Conservation (phyloP, 139 green algal genomes). For the Picochlorum sp. region DNA sequence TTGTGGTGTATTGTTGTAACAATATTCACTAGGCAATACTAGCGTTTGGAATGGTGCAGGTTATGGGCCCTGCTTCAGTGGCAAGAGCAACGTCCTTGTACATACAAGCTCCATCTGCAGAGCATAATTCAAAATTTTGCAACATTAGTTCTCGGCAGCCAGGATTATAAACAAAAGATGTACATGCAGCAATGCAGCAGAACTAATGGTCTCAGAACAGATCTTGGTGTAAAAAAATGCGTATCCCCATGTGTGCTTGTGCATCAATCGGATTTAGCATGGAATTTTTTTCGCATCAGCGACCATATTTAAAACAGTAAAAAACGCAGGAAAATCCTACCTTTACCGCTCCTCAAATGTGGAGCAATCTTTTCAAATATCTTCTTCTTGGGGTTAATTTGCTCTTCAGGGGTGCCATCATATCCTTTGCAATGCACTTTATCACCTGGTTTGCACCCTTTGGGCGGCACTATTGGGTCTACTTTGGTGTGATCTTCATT, state of each 20-base stretch:
- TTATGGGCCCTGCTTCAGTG: slow-evolving; percentile 55
- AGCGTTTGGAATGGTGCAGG: slow-evolving; percentile 37
- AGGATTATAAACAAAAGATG: not conserved
- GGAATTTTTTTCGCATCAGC: not conserved
- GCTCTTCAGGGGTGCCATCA: slow-evolving; percentile 29
- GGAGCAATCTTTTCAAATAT: slow-evolving; percentile 67
- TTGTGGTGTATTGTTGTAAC: too few relatives aligned
- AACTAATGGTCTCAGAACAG: slow-evolving; percentile 5
- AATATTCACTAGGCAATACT: slow-evolving; percentile 25
- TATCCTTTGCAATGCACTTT: slow-evolving; percentile 47
- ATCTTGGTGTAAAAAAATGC: slow-evolving; percentile 3
- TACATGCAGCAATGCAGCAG: not conserved
- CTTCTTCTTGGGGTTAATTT: slow-evolving; percentile 88
- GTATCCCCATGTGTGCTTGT: slow-evolving; percentile 1
- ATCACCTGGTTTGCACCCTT: slow-evolving; percentile 68
- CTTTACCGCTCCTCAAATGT: slow-evolving; percentile 52
- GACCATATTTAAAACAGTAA: not conserved
- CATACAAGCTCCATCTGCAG: slow-evolving; percentile 40
- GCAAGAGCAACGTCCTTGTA: slow-evolving; percentile 71
- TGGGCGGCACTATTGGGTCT: slow-evolving; percentile 70
- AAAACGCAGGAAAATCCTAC: slow-evolving; percentile 16
- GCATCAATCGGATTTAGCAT: not conserved
- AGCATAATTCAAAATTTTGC: not conserved
- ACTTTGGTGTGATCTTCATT: slow-evolving; percentile 64
- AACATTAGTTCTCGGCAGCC: not conserved